Conservation (phyloP, 805 yeast genomes). For the Kazachstania kunashirensis region DNA sequence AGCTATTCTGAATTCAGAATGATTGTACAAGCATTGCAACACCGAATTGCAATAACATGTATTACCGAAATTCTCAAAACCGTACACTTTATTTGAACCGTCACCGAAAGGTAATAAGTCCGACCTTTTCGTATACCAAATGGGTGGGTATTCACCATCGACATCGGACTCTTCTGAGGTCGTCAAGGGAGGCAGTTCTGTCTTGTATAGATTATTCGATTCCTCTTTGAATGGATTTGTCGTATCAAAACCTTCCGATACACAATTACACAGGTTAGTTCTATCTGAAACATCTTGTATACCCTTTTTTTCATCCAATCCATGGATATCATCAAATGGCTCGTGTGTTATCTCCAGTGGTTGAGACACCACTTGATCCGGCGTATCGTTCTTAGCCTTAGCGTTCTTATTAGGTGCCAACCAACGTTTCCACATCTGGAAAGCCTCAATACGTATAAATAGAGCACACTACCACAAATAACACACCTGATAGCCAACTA, state of each 20-base stretch:
- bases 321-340: too few species aligned
- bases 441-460: too few species aligned
- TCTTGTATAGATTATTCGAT: background rate
- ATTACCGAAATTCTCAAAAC: constrained; percentile 78
- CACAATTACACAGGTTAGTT: too few species aligned
- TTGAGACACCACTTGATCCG: too few species aligned
- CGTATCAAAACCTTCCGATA: background rate
- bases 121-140: constrained; percentile 2
- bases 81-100: constrained; percentile 62
- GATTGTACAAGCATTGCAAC: constrained; percentile 74
- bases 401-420: too few species aligned
- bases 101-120: constrained; percentile 45
- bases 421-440: too few species aligned
- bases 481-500: too few species aligned
- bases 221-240: constrained; percentile 5
- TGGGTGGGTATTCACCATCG: background rate
- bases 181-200: background rate
- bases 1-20: constrained; percentile 53
- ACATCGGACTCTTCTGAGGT: constrained; percentile 1
- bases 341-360: too few species aligned
- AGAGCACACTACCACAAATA: too few species aligned
- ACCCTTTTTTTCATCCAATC: too few species aligned
- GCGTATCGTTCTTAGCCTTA: too few species aligned
- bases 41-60: constrained; percentile 94
- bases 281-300: too few species aligned